phyloP scores from a whole-genome alignment of 2,329 filamentous ascomycete genomes.

The Curvularia spicifera region DNA sequence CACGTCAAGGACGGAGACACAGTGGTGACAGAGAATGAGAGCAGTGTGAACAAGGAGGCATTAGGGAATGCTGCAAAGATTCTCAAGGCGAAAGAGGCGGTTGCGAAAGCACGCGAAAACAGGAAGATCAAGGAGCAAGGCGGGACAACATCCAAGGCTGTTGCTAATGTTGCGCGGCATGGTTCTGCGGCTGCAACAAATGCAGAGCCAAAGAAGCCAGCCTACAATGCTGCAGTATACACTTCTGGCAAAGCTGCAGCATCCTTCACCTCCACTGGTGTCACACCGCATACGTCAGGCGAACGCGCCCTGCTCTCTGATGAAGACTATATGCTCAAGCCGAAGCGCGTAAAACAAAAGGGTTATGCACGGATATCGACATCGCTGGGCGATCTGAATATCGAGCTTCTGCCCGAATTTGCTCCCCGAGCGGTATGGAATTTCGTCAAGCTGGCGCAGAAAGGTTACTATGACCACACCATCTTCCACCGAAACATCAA shows the following conservation, averaged over 20 bases:
- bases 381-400: slow-evolving; percentile 79
- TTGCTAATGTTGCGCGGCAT: slow-evolving; percentile 31
- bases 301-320: slow-evolving; percentile 86
- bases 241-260: slow-evolving; percentile 91
- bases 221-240: slow-evolving; percentile 84
- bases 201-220: slow-evolving; percentile 43
- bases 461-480: slow-evolving; percentile 86
- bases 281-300: slow-evolving; percentile 89
- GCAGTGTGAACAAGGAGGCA: slow-evolving; percentile 78
- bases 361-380: slow-evolving; percentile 92
- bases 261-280: slow-evolving; percentile 91
- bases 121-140: slow-evolving; percentile 57
- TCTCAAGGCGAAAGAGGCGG: slow-evolving; percentile 86
- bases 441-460: slow-evolving; percentile 85
- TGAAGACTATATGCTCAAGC: slow-evolving; percentile 96
- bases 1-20: slow-evolving; percentile 84
- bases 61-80: slow-evolving; percentile 84
- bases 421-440: slow-evolving; percentile 97
- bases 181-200: slow-evolving; percentile 36
- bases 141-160: slow-evolving; percentile 24
- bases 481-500: slow-evolving; percentile 92
- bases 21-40: slow-evolving; percentile 71
- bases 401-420: slow-evolving; percentile 89
- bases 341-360: slow-evolving; percentile 84
- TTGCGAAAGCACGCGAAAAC: slow-evolving; percentile 85